phyloP scores from a whole-genome alignment of 2,329 filamentous ascomycete genomes.

The Macrophomina tecta region DNA sequence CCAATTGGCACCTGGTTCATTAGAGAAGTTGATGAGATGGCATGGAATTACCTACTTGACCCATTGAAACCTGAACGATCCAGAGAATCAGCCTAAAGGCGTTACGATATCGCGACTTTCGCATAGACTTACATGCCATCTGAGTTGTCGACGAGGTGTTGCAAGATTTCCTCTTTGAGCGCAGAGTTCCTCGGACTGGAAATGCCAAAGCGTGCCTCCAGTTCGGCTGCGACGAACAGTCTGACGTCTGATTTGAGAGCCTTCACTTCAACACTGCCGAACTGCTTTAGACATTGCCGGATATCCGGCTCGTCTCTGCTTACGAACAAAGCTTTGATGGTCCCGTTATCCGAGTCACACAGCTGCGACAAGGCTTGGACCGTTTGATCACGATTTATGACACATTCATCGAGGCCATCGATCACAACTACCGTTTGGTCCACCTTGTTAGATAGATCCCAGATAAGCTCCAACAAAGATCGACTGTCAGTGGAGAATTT shows the following conservation, averaged over 20 bases:
- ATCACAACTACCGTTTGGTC: background rate
- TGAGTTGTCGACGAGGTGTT: background rate
- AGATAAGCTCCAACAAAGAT: background rate
- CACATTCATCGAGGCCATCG: conserved; percentile 10
- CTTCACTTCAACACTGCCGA: background rate
- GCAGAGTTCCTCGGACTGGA: background rate
- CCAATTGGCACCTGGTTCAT: conserved; percentile 3
- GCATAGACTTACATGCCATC: conserved; percentile 15
- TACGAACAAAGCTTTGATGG: background rate
- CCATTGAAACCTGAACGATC: conserved; percentile 8
- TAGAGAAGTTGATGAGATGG: background rate
- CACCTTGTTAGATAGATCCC: background rate
- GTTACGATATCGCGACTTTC: background rate
- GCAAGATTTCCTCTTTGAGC: background rate
- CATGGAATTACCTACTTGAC: background rate
- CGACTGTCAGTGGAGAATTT: background rate
- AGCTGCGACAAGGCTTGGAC: background rate
- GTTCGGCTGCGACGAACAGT: background rate
- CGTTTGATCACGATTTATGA: background rate
- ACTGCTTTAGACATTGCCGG: background rate
- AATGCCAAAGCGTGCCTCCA: background rate
- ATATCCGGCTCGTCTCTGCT: conserved; percentile 3
- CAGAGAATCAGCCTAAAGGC: background rate
- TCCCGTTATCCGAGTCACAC: background rate
- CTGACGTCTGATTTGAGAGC: background rate